A percentile compares a stretch with the other conserved stretches of the same genome.
phyloP scores from a whole-genome alignment of 768 basidiomycete genomes.

The Termitomyces bulborhizus region DNA sequence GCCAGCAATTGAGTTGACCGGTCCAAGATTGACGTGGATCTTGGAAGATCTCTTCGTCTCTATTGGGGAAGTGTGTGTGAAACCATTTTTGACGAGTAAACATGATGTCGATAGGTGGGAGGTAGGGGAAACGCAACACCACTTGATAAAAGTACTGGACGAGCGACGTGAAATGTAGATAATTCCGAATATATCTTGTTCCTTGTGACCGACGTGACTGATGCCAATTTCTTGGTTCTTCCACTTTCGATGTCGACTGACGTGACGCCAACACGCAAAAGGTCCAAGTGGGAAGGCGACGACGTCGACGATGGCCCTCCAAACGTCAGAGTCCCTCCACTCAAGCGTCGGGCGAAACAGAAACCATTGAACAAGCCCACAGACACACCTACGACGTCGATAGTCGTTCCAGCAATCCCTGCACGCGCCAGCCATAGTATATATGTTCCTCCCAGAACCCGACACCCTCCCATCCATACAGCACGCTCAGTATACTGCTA shows the following conservation, averaged over 20 bases:
- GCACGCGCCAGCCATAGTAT: constrained; percentile 41
- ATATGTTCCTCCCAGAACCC: constrained; percentile 70
- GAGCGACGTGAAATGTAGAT: constrained; percentile 15
- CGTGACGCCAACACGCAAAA: constrained; percentile 57
- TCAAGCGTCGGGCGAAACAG: constrained; percentile 51
- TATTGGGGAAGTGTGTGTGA: constrained; percentile 62
- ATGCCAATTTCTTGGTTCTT: not conserved
- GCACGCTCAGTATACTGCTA: constrained; percentile 94
- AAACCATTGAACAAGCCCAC: constrained; percentile 24
- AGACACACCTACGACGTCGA: constrained; percentile 12
- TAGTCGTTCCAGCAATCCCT: constrained; percentile 15
- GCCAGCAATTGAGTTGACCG: constrained; percentile 93
- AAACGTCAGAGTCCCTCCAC: constrained; percentile 26
- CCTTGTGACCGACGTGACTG: not conserved
- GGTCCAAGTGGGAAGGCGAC: constrained; percentile 69
- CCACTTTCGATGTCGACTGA: constrained; percentile 20
- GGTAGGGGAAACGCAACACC: constrained; percentile 44
- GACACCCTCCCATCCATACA: constrained; percentile 74
- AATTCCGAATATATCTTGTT: not conserved
- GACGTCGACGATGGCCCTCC: constrained; percentile 18
- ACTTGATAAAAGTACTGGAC: constrained; percentile 67
- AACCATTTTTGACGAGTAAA: constrained; percentile 49
- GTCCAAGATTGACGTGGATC: constrained; percentile 73
- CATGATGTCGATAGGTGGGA: constrained; percentile 28
- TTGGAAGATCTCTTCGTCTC: constrained; percentile 74